Conservation (phyloP, 179 eudicot species). For the Patellifolia procumbens region DNA sequence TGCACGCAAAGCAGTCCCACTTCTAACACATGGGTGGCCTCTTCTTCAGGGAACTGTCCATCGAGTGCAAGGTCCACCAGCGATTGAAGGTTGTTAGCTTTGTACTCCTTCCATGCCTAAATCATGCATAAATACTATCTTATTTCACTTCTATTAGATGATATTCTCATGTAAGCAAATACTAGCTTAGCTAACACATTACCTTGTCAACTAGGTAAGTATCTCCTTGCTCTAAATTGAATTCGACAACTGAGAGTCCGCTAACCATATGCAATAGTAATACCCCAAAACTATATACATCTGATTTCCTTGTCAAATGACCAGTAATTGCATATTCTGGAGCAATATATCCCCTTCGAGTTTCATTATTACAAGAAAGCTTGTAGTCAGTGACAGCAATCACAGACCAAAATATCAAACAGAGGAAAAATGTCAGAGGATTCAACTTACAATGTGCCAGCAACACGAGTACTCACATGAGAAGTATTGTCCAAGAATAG, state of each 20-base stretch:
- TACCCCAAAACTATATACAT: conserved; percentile 73
- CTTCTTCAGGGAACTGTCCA: conserved; percentile 45
- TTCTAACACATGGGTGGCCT: conserved; percentile 41
- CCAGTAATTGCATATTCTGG: conserved; percentile 76
- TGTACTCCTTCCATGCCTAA: conserved; percentile 66
- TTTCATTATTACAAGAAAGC: background rate
- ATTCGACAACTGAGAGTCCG: conserved; percentile 52
- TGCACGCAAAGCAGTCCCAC: conserved; percentile 69
- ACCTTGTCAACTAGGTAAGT: conserved; percentile 68
- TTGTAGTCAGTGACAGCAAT: conserved; percentile 2
- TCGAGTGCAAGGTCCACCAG: conserved; percentile 51
- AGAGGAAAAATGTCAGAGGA: background rate
- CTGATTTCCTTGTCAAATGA: conserved; percentile 66
- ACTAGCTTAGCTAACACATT: background rate
- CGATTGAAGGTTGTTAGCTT: conserved; percentile 33
- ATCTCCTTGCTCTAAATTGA: conserved; percentile 49
- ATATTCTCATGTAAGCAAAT: background rate
- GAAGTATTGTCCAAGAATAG: conserved; percentile 45
- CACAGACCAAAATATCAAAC: background rate
- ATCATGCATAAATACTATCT: background rate
- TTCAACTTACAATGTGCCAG: conserved; percentile 68
- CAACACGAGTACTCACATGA: conserved; percentile 71
- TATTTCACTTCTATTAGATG: background rate
- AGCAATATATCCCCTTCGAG: conserved; percentile 63
- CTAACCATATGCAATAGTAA: conserved; percentile 58